phyloP scores from a whole-genome alignment of 805 yeast species.

The Lipomyces starkeyi region DNA sequence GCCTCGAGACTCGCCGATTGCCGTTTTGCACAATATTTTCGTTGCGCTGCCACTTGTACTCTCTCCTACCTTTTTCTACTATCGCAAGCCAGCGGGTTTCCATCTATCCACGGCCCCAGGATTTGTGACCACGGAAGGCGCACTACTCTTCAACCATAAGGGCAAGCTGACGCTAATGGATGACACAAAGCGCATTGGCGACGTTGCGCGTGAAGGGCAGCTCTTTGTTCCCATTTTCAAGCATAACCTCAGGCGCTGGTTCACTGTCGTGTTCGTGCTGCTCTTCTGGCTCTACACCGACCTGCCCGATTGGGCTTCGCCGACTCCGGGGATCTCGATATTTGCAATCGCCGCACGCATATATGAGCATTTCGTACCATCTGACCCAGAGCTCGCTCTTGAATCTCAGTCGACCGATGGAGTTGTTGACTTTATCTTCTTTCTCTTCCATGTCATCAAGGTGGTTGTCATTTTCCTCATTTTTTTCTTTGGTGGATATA shows the following conservation, averaged over 20 bases:
- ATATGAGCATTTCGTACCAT: conserved; percentile 48
- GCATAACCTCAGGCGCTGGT: conserved; percentile 47
- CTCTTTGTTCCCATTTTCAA: conserved; percentile 78
- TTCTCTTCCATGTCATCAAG: conserved; percentile 73
- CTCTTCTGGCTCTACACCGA: conserved; percentile 88
- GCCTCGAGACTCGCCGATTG: conserved; percentile 59
- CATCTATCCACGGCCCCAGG: conserved; percentile 73
- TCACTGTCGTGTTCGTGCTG: conserved; percentile 45
- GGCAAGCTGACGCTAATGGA: conserved; percentile 53
- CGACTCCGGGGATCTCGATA: conserved; percentile 89
- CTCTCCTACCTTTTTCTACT: conserved; percentile 79
- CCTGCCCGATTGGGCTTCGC: conserved; percentile 84
- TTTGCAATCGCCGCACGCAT: conserved; percentile 60
- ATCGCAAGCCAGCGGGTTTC: conserved; percentile 68
- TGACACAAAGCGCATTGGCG: conserved; percentile 58
- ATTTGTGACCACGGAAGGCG: conserved; percentile 80
- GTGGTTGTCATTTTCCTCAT: conserved; percentile 59
- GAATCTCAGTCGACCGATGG: conserved; percentile 19
- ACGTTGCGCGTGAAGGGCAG: conserved; percentile 87
- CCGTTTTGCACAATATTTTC: conserved; percentile 66
- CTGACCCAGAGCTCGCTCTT: conserved; percentile 52
- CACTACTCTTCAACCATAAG: conserved; percentile 62
- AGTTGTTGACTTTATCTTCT: conserved; percentile 54
- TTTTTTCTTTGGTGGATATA: conserved; percentile 73
- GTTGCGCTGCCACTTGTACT: conserved; percentile 70